These are phyloP conservation scores for Ceratocystis huliohia DNA, from an alignment of 2,329 filamentous ascomycete species.

Conservation along the genomic window DNA sequence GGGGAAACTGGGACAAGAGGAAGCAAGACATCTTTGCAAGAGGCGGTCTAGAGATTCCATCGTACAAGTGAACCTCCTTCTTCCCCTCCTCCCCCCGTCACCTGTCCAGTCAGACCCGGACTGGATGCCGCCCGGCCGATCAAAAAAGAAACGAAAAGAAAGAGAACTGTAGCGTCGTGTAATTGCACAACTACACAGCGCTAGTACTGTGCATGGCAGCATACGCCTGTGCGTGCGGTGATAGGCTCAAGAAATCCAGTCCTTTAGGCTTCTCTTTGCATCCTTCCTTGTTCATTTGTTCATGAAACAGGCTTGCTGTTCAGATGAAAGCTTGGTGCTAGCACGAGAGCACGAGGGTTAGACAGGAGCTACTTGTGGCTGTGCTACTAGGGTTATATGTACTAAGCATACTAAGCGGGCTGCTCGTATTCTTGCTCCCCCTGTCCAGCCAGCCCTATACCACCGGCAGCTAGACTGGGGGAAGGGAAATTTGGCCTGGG, in stretches of 20 bases:
- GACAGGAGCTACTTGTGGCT: not conserved
- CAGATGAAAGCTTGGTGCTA: not conserved
- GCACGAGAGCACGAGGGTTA: not conserved
- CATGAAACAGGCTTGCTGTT: not conserved
- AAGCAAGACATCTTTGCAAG: not conserved
- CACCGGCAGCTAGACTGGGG: not conserved
- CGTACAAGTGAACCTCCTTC: not conserved
- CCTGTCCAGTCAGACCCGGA: not conserved
- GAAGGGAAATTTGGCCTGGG: not conserved
- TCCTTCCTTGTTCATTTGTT: too few relatives aligned
- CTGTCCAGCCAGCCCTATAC: too few relatives aligned
- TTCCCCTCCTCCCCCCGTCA: not conserved
- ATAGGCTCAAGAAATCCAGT: too few relatives aligned
- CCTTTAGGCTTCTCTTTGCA: too few relatives aligned
- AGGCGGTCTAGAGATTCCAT: conserved; percentile 2
- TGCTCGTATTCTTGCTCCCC: too few relatives aligned
- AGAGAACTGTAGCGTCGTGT: not conserved
- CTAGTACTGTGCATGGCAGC: not conserved
- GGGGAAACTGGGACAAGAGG: conserved; percentile 5
- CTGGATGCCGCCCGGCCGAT: not conserved
- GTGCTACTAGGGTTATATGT: not conserved
- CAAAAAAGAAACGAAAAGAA: not conserved
- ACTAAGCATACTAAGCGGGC: too few relatives aligned
- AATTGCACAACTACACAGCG: not conserved
- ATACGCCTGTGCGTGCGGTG: too few relatives aligned